These are phyloP conservation scores for Datura wrightii DNA, from an alignment of 257 asterid species.

Conservation along the genomic window DNA sequence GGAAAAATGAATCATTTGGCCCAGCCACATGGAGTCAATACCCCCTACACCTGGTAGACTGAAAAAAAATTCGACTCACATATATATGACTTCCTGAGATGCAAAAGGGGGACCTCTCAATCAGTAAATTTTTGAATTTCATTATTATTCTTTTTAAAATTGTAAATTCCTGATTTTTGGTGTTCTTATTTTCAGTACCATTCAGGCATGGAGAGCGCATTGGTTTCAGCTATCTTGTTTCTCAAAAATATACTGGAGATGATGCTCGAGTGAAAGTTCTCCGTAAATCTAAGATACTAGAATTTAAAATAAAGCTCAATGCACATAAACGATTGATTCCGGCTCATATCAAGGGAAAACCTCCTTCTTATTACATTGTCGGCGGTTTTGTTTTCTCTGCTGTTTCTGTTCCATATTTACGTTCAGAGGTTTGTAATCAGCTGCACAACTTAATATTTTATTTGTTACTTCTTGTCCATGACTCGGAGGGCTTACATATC, in stretches of 20 bases:
- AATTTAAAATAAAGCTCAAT: slow-evolving; percentile 34
- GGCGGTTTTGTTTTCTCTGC: slow-evolving; percentile 43
- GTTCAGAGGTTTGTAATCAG: slow-evolving; percentile 39
- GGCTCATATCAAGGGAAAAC: slow-evolving; percentile 35
- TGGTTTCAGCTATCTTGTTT: slow-evolving; percentile 42
- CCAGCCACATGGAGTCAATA: background rate
- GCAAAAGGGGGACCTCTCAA: background rate
- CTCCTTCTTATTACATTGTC: slow-evolving; percentile 42
- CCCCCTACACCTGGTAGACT: background rate
- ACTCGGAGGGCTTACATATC: slow-evolving; percentile 1
- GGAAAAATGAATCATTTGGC: background rate
- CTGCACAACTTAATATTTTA: background rate
- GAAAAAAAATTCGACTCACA: background rate
- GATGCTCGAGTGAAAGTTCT: slow-evolving; percentile 40
- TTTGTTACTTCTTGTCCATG: background rate
- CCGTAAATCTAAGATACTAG: slow-evolving; percentile 36
- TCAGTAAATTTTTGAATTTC: background rate
- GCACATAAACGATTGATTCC: slow-evolving; percentile 37
- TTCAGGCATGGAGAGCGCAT: slow-evolving; percentile 46
- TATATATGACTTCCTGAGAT: slow-evolving; percentile 3
- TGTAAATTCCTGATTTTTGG: background rate
- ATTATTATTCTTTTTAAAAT: background rate
- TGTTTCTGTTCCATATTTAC: slow-evolving; percentile 39
- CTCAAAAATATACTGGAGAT: slow-evolving; percentile 42
- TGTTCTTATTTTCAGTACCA: slow-evolving; percentile 33